Evolutionary conservation across 2,329 filamentous ascomycete genomes (phyloP).

Genomic region (Rugonectria rugulosa): DNA sequence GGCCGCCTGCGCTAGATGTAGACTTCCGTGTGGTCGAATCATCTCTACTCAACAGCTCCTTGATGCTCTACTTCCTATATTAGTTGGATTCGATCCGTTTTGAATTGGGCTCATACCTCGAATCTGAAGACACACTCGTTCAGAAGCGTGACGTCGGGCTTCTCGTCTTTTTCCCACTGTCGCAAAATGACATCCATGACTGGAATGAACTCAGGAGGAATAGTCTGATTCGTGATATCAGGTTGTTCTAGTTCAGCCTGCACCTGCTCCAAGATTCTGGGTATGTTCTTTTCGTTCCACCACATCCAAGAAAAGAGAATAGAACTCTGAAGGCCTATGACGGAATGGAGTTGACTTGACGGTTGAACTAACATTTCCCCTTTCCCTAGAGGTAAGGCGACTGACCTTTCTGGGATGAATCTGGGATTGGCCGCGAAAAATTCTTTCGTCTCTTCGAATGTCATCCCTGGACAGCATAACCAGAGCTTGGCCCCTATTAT

Average conservation of each 20-base stretch:
- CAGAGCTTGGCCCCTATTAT: not conserved
- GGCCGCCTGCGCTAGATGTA: too few relatives aligned
- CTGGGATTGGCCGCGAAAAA: not conserved
- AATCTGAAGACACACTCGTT: too few relatives aligned
- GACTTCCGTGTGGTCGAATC: too few relatives aligned
- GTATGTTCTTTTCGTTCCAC: not conserved
- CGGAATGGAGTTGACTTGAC: not conserved
- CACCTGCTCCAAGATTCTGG: not conserved
- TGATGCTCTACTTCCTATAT: too few relatives aligned
- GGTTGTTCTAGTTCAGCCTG: not conserved
- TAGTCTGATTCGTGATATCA: not conserved
- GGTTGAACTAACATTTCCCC: not conserved
- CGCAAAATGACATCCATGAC: not conserved
- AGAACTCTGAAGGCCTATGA: not conserved
- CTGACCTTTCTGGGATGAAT: not conserved
- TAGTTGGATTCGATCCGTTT: too few relatives aligned
- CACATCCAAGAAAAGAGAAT: not conserved
- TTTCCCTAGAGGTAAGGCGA: not conserved
- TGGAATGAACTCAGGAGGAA: not conserved
- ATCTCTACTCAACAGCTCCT: too few relatives aligned
- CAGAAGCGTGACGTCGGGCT: too few relatives aligned
- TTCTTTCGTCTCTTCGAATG: not conserved
- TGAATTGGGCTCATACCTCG: too few relatives aligned
- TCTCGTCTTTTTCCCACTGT: too few relatives aligned
- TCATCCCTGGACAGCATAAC: not conserved